Evolutionary conservation across 345 rosid genomes (phyloP).

Genomic region (Ailanthus altissimus): DNA sequence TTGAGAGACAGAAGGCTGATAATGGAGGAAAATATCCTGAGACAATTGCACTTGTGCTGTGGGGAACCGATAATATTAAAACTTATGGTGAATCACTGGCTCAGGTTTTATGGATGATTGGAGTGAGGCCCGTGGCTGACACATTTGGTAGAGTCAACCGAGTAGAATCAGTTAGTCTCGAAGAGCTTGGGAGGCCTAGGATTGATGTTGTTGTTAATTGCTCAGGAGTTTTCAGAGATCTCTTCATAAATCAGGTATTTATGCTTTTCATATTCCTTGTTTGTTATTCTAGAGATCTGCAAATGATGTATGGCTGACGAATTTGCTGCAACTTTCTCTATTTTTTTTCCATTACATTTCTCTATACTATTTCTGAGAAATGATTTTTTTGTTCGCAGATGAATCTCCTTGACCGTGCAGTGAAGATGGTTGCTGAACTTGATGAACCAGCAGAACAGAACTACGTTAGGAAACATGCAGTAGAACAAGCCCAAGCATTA

Average conservation of each 20-base stretch:
- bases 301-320: background rate
- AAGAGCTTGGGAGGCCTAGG: conserved; percentile 98
- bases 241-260: conserved; percentile 90
- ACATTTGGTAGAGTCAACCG: conserved; percentile 91
- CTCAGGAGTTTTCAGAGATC: conserved; percentile 98
- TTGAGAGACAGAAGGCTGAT: conserved; percentile 87
- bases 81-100: conserved; percentile 97
- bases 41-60: conserved; percentile 90
- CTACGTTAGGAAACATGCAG: conserved; percentile 85
- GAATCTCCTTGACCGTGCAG: conserved; percentile 96
- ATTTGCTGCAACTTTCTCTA: background rate
- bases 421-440: conserved; percentile 97
- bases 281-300: background rate
- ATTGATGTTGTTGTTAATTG: conserved; percentile 98
- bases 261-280: background rate
- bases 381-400: conserved; percentile 45
- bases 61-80: conserved; percentile 99
- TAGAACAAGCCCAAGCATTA: conserved; percentile 84
- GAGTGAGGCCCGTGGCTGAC: conserved; percentile 87
- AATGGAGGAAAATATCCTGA: conserved; percentile 93
- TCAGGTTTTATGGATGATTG: conserved; percentile 99
- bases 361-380: background rate
- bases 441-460: conserved; percentile 89
- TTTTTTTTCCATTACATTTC: background rate
- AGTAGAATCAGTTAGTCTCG: conserved; percentile 87